Base-by-base conservation (phyloP, 225 moss, liverwort and hornwort genomes). In the Sphagnum contortum region DNA sequence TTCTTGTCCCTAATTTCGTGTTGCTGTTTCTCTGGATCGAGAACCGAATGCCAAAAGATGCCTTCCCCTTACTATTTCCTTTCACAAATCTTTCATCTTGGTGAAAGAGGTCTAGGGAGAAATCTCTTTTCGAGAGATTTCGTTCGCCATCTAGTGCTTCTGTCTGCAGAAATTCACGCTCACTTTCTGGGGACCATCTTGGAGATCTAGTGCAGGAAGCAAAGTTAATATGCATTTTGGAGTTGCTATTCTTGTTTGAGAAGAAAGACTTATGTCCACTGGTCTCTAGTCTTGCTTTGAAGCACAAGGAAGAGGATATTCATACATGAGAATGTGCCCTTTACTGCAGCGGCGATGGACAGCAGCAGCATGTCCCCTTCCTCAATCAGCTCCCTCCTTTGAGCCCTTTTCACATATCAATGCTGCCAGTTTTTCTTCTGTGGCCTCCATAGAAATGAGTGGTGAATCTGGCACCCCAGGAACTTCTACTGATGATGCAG, bases 391-490 rank as follows among this genome's bases (percentile, higher is more conserved):
- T 55, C 65, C 80, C 12, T 63, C 75, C 48, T 68, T 72, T 47
- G 80, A 77, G n/a, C 68, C 80, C 0, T 72, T 63, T 61, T 62
- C 80, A 46, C 75, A 56, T 61, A 47, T 75, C 65, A 72, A 80
- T 66, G 57, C 12, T 70, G 80, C 73, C 66, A 66, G 66, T 68
- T 80, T 77, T 62, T 80, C 77, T 57, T 65, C 80, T 48, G 65
- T 72, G 4, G 72, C 80, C 47, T 72, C 83, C 49, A 69, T 76
- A 12, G 83, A 75, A 72, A 73, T 80, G 6, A 75, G 77, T 50
- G 83, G 83, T 12, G 80, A 77, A 63, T 60, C 83, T 54, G 80
- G 70, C 56, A 66, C 74, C 60, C 70, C 80, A 61, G 83, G 83
- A 60, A 46, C 66, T 73, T 72, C 75, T 5, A 68, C 77, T 48